These are phyloP conservation scores for Pseudogymnoascus sp. DNA, from an alignment of 2,329 filamentous ascomycete species.

Conservation along the genomic window DNA sequence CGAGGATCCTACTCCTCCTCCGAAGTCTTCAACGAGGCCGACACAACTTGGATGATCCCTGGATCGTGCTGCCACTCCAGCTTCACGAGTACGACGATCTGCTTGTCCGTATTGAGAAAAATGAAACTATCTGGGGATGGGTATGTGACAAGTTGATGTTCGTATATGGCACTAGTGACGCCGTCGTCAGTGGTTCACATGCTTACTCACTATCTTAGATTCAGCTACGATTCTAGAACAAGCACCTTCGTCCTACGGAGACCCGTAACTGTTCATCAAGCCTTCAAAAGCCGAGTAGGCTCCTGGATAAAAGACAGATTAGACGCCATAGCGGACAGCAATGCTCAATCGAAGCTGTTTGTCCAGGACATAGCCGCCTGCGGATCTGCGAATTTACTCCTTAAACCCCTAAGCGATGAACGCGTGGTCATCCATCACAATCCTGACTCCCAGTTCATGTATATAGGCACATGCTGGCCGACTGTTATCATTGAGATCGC, in stretches of 20 bases:
- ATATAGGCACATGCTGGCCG: not conserved
- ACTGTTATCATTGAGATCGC: not conserved
- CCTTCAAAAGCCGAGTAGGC: not conserved
- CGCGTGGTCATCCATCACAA: not conserved
- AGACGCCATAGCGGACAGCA: not conserved
- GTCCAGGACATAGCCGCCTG: not conserved
- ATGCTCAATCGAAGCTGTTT: not conserved
- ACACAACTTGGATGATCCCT: not conserved
- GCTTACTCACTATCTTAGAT: not conserved
- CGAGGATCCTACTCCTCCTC: not conserved
- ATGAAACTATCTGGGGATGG: not conserved
- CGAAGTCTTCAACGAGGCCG: not conserved
- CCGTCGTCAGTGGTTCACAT: not conserved
- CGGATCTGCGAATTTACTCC: not conserved
- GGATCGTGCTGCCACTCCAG: not conserved
- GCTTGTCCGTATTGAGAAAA: not conserved
- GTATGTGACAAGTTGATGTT: not conserved
- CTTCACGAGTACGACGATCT: not conserved
- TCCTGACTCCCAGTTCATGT: not conserved
- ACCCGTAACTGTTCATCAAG: not conserved
- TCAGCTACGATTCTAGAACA: not conserved
- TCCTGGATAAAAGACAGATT: not conserved
- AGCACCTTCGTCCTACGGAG: not conserved
- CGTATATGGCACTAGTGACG: not conserved
- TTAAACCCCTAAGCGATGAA: not conserved